phyloP scores from a whole-genome alignment of 441 rosid genomes.

The Viola pubescens region DNA sequence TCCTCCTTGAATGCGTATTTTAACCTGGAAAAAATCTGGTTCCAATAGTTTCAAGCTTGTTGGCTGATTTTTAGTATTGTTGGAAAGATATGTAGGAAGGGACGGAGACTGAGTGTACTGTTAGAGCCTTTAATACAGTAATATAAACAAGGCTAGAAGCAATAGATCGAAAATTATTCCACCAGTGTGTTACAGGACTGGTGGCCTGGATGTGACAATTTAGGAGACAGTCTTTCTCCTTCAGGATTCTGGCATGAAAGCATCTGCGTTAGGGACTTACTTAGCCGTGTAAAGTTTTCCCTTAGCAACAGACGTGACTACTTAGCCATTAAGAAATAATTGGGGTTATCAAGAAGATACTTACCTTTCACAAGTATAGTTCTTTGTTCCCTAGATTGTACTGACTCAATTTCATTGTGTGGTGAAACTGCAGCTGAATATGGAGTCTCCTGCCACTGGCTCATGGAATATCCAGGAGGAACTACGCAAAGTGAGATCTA shows the following conservation, averaged over 20 bases:
- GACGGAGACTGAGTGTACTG: not conserved
- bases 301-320: no score
- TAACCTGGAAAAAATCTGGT: conserved; percentile 6
- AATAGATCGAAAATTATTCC: no score
- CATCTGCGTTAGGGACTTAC: no score
- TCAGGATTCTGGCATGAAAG: no score
- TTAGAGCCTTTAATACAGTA: not conserved
- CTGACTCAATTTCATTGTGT: conserved; percentile 15
- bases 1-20: not conserved
- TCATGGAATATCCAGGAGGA: conserved; percentile 86
- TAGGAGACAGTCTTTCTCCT: no score
- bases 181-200: no score
- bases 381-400: conserved; percentile 3
- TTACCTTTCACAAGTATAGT: not conserved
- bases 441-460: conserved; percentile 41
- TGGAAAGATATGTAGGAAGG: conserved; percentile 5
- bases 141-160: not conserved
- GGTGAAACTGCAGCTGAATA: conserved; percentile 45
- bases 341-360: no score
- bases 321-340: no score
- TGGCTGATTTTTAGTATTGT: not conserved
- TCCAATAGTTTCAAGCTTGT: not conserved
- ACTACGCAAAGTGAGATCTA: conserved; percentile 75
- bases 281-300: no score
- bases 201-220: no score